Conservation (phyloP, 108 stramenopile species). For the Poteriospumella lacustris region DNA sequence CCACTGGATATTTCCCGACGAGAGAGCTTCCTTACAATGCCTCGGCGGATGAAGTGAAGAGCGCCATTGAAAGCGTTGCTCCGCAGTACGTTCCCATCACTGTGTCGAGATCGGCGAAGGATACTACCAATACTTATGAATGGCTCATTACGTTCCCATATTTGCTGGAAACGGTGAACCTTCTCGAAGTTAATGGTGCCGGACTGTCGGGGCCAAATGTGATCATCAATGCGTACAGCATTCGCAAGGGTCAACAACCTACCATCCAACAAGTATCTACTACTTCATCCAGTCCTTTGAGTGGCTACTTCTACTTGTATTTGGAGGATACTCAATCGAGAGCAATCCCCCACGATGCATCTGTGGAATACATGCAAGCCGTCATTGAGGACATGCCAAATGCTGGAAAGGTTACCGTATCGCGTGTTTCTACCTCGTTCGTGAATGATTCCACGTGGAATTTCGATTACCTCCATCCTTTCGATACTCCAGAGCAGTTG, state of each 20-base stretch:
- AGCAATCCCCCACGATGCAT: neutral
- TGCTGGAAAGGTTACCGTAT: conserved; percentile 12
- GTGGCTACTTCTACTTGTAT: conserved; percentile 3
- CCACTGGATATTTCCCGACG: neutral
- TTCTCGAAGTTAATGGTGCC: neutral
- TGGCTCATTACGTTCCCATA: conserved; percentile 21
- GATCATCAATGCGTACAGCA: neutral
- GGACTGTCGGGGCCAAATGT: neutral
- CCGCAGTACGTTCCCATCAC: neutral
- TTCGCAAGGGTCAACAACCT: conserved; percentile 1
- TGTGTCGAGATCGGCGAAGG: neutral
- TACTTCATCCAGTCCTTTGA: neutral
- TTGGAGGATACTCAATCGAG: neutral
- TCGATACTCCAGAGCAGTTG: neutral
- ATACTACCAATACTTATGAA: neutral
- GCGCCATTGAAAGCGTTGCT: neutral
- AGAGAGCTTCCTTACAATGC: neutral
- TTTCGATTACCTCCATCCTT: neutral
- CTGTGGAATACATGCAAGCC: neutral
- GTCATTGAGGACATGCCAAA: conserved; percentile 11
- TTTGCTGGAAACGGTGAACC: neutral
- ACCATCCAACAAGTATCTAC: conserved; percentile 11
- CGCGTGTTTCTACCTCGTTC: neutral
- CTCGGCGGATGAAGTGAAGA: neutral
- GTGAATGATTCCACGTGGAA: neutral